These are phyloP conservation scores for Aspergillus sp. DNA, from an alignment of 2,329 filamentous ascomycete genomes.

Conservation along the genomic window DNA sequence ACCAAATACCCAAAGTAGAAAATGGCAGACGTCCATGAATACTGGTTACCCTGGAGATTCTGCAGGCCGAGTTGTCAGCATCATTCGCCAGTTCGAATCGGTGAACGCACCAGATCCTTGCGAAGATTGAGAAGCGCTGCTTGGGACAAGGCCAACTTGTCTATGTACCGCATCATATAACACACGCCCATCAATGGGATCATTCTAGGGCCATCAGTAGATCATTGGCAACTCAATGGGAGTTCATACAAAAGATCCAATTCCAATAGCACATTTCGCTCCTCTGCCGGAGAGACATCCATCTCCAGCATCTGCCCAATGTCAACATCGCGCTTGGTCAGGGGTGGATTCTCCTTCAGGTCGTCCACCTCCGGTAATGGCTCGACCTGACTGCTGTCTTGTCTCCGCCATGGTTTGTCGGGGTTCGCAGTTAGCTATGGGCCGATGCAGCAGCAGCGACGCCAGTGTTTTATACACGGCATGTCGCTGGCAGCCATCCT, in stretches of 20 bases:
- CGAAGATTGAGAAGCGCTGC: conserved; percentile 19
- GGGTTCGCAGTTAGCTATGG: no score
- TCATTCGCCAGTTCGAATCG: not conserved
- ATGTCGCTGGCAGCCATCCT: no score
- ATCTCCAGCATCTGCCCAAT: conserved; percentile 18
- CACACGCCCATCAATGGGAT: conserved; percentile 20
- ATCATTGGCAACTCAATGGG: not conserved
- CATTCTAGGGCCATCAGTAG: conserved; percentile 7
- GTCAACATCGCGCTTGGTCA: conserved; percentile 15
- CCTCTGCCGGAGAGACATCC: conserved; percentile 13
- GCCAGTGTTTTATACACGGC: no score
- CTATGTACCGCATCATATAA: conserved; percentile 23
- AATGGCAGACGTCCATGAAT: conserved; percentile 22
- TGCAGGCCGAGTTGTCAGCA: conserved; percentile 2
- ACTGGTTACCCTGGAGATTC: conserved; percentile 18
- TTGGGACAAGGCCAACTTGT: conserved; percentile 23
- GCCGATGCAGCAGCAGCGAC: no score
- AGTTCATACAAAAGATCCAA: conserved; percentile 17
- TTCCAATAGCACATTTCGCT: conserved; percentile 17
- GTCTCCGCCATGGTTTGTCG: no score
- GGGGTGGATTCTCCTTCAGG: conserved; percentile 6
- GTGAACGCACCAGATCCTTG: conserved; percentile 12
- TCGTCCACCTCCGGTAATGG: conserved; percentile 11
- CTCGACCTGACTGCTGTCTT: conserved; percentile 6
- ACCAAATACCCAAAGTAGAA: conserved; percentile 29